A percentile compares a stretch with the other conserved stretches of the same genome.
Conservation (phyloP, 2,329 filamentous ascomycete genomes). For the Chaetothyriales sp. region DNA sequence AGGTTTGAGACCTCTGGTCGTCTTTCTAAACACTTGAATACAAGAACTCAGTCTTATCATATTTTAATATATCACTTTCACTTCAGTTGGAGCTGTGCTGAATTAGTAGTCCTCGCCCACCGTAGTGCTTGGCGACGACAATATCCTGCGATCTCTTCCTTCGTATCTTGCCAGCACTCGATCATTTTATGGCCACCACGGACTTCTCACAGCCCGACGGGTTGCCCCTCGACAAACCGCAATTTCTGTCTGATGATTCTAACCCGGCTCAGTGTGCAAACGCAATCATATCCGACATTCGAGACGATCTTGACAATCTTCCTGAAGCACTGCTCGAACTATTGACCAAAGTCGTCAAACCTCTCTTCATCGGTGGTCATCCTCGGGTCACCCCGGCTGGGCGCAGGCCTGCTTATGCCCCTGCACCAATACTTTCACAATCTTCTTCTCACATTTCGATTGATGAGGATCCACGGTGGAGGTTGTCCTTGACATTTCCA, state of each 20-base stretch:
- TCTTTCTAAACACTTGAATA: neutral
- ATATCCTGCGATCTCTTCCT: neutral
- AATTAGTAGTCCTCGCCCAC: neutral
- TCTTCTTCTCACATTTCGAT: constrained; percentile 2
- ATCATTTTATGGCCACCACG: neutral
- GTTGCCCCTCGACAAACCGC: neutral
- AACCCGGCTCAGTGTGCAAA: neutral
- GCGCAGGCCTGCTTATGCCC: constrained; percentile 29
- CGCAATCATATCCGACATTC: neutral
- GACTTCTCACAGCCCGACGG: neutral
- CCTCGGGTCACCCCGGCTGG: constrained; percentile 28
- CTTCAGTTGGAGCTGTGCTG: too few relatives aligned
- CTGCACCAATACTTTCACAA: constrained; percentile 21
- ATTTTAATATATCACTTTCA: neutral
- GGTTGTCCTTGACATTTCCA: constrained; percentile 8
- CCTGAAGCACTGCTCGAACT: constrained; percentile 13
- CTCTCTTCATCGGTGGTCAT: constrained; percentile 28
- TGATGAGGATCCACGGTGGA: constrained; percentile 11
- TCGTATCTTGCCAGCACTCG: neutral
- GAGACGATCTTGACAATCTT: constrained; percentile 3
- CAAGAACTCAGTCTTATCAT: neutral
- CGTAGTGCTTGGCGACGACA: neutral
- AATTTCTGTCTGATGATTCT: neutral
- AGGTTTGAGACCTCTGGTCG: neutral
- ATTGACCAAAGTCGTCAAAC: constrained; percentile 21